A percentile compares a stretch with the other conserved stretches of the same genome.
phyloP scores from a whole-genome alignment of 495 filamentous ascomycete species.

The Bacidia gigantensis region DNA sequence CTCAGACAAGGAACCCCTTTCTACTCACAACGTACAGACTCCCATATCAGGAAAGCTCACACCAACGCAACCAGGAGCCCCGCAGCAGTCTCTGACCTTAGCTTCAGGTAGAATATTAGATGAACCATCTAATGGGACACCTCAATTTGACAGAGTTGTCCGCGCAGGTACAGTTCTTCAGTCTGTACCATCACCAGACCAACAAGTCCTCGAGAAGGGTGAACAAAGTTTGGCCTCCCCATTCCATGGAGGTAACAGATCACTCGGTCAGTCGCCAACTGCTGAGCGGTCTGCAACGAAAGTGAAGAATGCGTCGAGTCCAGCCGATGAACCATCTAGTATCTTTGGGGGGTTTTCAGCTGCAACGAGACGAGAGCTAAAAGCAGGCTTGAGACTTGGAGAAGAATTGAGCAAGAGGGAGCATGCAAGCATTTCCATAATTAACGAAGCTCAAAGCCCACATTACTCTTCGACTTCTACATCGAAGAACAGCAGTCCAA shows the following conservation, averaged over 20 bases:
- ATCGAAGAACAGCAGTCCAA: background rate
- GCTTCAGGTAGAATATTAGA: background rate
- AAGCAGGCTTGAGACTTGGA: constrained; percentile 34
- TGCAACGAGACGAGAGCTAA: constrained; percentile 30
- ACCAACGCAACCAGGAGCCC: constrained; percentile 4
- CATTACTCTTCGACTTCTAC: too few relatives aligned
- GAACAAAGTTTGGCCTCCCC: constrained; percentile 6
- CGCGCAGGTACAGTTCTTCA: constrained; percentile 36
- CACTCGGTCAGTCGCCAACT: background rate
- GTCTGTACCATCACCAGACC: constrained; percentile 26
- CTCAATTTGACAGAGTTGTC: constrained; percentile 30
- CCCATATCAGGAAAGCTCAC: background rate
- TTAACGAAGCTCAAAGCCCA: background rate
- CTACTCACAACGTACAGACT: background rate
- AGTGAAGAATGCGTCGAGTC: constrained; percentile 19
- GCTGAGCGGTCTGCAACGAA: background rate
- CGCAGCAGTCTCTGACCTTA: background rate
- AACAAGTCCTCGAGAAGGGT: background rate
- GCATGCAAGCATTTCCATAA: background rate
- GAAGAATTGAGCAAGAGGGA: constrained; percentile 33
- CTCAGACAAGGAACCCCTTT: too few relatives aligned
- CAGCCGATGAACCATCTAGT: background rate
- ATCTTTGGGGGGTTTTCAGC: constrained; percentile 34
- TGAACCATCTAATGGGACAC: constrained; percentile 18
- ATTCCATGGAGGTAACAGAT: constrained; percentile 3